Percentiles rank a stretch among this genome's conserved stretches.
Evolutionary conservation across 2,329 filamentous ascomycete genomes (phyloP).

Genomic region (Daldinia eschscholtzii): DNA sequence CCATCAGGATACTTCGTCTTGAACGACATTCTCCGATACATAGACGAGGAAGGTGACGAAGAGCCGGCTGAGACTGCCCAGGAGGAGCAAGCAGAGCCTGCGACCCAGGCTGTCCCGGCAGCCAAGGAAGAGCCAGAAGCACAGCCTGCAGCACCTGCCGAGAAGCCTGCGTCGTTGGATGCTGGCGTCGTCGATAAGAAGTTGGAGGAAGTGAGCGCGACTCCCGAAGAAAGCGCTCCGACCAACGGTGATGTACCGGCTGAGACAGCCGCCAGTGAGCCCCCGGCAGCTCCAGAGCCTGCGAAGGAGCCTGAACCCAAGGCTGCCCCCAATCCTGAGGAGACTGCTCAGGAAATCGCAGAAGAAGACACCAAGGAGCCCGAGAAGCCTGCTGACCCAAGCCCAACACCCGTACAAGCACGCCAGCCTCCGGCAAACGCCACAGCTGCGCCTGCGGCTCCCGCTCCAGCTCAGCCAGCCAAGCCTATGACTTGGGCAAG

Average conservation of each 20-base stretch:
- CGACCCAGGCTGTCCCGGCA: constrained; percentile 49
- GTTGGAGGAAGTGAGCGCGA: constrained; percentile 72
- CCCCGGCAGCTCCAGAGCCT: constrained; percentile 51
- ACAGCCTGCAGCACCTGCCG: constrained; percentile 52
- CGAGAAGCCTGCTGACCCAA: constrained; percentile 76
- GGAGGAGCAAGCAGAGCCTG: constrained; percentile 48
- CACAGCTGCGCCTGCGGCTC: constrained; percentile 58
- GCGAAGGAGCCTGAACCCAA: constrained; percentile 47
- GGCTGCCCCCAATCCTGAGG: constrained; percentile 60
- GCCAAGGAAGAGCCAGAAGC: constrained; percentile 52
- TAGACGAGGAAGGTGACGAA: constrained; percentile 85
- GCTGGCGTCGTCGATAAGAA: constrained; percentile 76
- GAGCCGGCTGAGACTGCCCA: constrained; percentile 64
- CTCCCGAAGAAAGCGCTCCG: constrained; percentile 55
- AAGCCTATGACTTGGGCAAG: constrained; percentile 83
- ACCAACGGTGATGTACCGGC: constrained; percentile 58
- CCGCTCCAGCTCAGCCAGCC: constrained; percentile 61
- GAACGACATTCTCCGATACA: constrained; percentile 96
- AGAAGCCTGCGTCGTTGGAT: constrained; percentile 55
- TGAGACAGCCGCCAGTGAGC: constrained; percentile 51
- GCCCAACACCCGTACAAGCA: constrained; percentile 66
- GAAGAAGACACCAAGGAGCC: constrained; percentile 68
- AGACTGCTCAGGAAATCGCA: constrained; percentile 65
- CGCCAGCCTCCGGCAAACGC: constrained; percentile 60
- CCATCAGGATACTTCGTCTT: constrained; percentile 97